Evolutionary conservation across 2,329 filamentous ascomycete genomes (phyloP).

Genomic region (Microcyclospora pomicola): DNA sequence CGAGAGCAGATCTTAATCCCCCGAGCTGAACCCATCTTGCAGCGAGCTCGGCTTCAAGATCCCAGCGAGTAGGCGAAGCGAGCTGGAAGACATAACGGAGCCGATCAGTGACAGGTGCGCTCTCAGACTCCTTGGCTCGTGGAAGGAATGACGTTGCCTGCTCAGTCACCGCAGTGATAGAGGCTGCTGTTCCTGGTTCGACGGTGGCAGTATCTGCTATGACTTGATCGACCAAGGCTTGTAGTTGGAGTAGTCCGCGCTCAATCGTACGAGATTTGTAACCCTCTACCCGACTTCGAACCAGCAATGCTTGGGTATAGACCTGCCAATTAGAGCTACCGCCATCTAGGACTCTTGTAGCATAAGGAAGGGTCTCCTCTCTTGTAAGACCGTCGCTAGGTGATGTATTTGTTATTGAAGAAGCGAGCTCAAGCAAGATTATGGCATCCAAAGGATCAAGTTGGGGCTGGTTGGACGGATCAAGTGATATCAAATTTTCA

Average conservation of each 20-base stretch:
- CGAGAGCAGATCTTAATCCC: slow-evolving; percentile 75
- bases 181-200: slow-evolving; percentile 4
- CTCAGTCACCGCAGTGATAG: slow-evolving; percentile 13
- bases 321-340: slow-evolving; percentile 96
- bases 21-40: slow-evolving; percentile 84
- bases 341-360: slow-evolving; percentile 71
- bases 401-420: slow-evolving; percentile 80
- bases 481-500: slow-evolving; percentile 45
- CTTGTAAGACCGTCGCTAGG: slow-evolving; percentile 73
- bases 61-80: slow-evolving; percentile 77
- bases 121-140: slow-evolving; percentile 58
- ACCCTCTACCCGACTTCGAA: slow-evolving; percentile 79
- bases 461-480: slow-evolving; percentile 69
- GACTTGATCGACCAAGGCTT: slow-evolving; percentile 90
- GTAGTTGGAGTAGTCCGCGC: slow-evolving; percentile 77
- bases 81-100: slow-evolving; percentile 75
- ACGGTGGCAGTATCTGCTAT: slow-evolving; percentile 60
- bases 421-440: slow-evolving; percentile 64
- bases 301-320: slow-evolving; percentile 83
- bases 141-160: slow-evolving; percentile 63
- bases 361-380: slow-evolving; percentile 89
- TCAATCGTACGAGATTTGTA: slow-evolving; percentile 80
- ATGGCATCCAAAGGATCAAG: slow-evolving; percentile 77
- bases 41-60: slow-evolving; percentile 84
- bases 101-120: slow-evolving; percentile 61